Evolutionary conservation across 257 asterid genomes (phyloP), one percentile per base, ranked within the genome.

Genomic region (Verbascum thapsus): DNA sequence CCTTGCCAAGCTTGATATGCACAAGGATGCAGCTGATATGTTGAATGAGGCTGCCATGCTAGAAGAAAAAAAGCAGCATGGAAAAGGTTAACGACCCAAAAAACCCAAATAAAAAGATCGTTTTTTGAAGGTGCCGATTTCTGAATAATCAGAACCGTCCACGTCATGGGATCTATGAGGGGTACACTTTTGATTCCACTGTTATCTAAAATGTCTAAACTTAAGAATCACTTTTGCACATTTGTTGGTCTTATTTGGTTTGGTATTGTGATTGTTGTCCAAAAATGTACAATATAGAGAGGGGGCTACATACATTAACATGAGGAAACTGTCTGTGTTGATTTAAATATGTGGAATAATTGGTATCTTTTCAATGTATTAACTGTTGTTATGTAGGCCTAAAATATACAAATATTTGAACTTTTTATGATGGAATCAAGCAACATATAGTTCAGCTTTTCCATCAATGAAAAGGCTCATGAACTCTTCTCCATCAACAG

Each of bases 1-100:
- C 52, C 94, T 89, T 8, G 84, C 97, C 59, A 92, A 92, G 76
- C 90, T 92, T 8, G 96, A 89, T 80, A 94, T 89, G 97, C 85
- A 94, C 81, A 85, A 94, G 62, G 99, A 94, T 37, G 99, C 99
- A 11, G 86, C 94, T 15, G 99, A 94, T 76, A 94, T 94, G 99
- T 73, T 94, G 82, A 87, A 94, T 13, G 99, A 94, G 72, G 99
- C 97, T 52, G 83, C 91, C 45, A 17, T 72, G 68, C 80, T 87
- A 12, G 99, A 92, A 82, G 96, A 94, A 61, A 89, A 84, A 80
- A 85, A 78, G 72, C 96, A 84, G 53, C 69, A 78, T 12, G 95
- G 81, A 9, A 83, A 75, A 70, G 76, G 91, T 64, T 61, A 69
- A 3, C 74, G 72, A 72, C 41, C 47, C 16, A 38, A 50, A 23